Evolutionary conservation across 2,329 filamentous ascomycete species (phyloP), one percentile per base, ranked within the genome.

Genomic region (Capronia americana): DNA sequence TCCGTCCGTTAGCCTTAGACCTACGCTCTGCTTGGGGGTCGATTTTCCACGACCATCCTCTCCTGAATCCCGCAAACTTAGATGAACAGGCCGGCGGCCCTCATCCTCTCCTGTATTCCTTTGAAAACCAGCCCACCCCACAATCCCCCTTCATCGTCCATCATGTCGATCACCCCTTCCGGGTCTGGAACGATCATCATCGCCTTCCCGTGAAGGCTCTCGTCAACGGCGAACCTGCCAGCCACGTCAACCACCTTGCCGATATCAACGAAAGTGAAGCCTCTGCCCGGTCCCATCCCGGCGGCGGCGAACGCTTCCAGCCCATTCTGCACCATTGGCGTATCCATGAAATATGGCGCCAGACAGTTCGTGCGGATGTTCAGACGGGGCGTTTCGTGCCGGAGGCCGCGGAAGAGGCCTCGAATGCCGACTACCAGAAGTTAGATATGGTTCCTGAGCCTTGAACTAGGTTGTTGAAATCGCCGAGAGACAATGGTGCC

Each of bases 381-480:
- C 1, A 61, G 58, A 23, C 46, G 48, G n/a, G 54, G 63, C 10
- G 57, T 61, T n/a, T 32, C 56, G 58, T 61, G 63, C 24, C 51
- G 57, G 10, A 64, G 58, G 2, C 64, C 53, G 11, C 69, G 62
- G 57, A 70, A 71, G n/a, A 71, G 32, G 8, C 70, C 70, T 50
- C 71, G 59, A 14, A 71, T 53, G 30, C 62, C 70, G 53, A 65
- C 63, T 61, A 48, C 17, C n/a, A 53, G 48, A 11, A 24, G 14
- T n/a, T 53, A 38, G 58, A 53, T 20, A 38, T n/a, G 23, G 34
- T 26, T 38, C 32, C 20, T 50, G 41, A 34, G 34, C 17, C 38
- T 8, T n/a, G 4, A 20, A 44, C 5, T 7, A 1, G 17, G 4
- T 20, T n/a, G 38, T 6, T n/a, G n/a, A n/a, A n/a, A n/a, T 44